Evolutionary conservation across 2,329 filamentous ascomycete species (phyloP).

Genomic region (Simplicillium sp.): DNA sequence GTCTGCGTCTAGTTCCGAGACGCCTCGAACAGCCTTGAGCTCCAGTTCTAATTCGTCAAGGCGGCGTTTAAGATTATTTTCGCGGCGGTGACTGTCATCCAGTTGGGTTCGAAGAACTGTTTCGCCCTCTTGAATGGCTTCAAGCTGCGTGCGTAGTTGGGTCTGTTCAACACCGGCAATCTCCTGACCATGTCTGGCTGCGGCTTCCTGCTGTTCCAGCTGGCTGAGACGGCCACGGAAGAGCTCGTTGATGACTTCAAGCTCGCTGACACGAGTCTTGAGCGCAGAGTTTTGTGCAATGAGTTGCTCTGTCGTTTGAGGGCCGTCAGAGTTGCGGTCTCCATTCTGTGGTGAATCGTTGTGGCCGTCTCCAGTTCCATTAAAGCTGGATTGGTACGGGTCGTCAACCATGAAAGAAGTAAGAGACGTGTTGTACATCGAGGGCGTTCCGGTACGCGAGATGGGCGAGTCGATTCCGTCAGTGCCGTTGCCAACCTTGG

Average conservation of each 20-base stretch:
- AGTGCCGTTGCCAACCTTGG: slow-evolving; percentile 63
- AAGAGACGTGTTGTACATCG: slow-evolving; percentile 64
- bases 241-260: slow-evolving; percentile 87
- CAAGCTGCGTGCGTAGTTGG: slow-evolving; percentile 47
- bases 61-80: slow-evolving; percentile 72
- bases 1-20: slow-evolving; percentile 9
- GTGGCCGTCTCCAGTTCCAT: slow-evolving; percentile 43
- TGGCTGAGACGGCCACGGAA: slow-evolving; percentile 70
- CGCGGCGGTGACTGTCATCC: slow-evolving; percentile 68
- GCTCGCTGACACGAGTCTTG: slow-evolving; percentile 90
- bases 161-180: slow-evolving; percentile 46
- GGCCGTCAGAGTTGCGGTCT: slow-evolving; percentile 57
- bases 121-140: slow-evolving; percentile 29
- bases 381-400: slow-evolving; percentile 51
- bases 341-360: slow-evolving; percentile 39
- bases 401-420: slow-evolving; percentile 72
- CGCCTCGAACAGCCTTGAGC: slow-evolving; percentile 23
- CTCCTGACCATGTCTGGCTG: slow-evolving; percentile 51
- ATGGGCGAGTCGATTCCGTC: slow-evolving; percentile 72
- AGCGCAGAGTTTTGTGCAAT: slow-evolving; percentile 72
- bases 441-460: slow-evolving; percentile 70
- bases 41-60: slow-evolving; percentile 69
- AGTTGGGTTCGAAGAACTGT: slow-evolving; percentile 49
- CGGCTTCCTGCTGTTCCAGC: slow-evolving; percentile 67
- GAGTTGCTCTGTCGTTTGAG: slow-evolving; percentile 72